A percentile compares a stretch with the other conserved stretches of the same genome.
These are phyloP conservation scores for Mrakia gelida DNA, from an alignment of 768 basidiomycete genomes.

Conservation along the genomic window DNA sequence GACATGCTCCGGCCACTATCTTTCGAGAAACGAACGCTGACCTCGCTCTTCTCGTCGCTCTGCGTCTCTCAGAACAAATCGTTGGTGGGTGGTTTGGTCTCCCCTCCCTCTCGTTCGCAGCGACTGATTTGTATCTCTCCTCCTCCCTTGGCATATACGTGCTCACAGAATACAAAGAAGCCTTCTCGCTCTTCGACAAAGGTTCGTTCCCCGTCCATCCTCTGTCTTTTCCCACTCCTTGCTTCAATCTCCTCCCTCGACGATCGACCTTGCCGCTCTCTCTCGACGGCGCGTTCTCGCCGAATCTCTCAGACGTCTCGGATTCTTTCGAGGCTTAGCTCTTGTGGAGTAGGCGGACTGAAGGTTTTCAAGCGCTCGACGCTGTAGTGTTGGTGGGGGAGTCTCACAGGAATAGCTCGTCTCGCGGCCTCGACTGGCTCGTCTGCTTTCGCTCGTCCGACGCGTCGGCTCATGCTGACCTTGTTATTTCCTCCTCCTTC, in stretches of 20 bases:
- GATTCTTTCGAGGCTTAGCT: background rate
- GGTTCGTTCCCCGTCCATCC: background rate
- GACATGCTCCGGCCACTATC: no score
- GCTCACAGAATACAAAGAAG: conserved; percentile 22
- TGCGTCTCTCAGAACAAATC: conserved; percentile 10
- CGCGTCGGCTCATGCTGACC: background rate
- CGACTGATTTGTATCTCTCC: background rate
- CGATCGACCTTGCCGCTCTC: background rate
- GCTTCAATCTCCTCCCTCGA: background rate
- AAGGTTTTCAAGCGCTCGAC: background rate
- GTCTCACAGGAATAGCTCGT: background rate
- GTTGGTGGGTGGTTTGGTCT: background rate
- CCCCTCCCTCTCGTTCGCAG: background rate
- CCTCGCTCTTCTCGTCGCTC: background rate
- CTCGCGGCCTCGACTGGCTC: background rate
- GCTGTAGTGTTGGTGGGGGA: background rate
- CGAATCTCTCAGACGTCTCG: no score
- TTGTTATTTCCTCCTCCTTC: background rate
- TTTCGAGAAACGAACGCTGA: background rate
- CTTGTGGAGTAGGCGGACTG: no score
- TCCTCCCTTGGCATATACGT: background rate
- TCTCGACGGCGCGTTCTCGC: no score
- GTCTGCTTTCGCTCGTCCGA: background rate
- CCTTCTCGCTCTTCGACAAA: conserved; percentile 25
- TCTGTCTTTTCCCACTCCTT: no score